Evolutionary conservation across 2,329 filamentous ascomycete genomes (phyloP), one percentile per base, ranked within the genome.

Genomic region (Blastomyces gilchristii): DNA sequence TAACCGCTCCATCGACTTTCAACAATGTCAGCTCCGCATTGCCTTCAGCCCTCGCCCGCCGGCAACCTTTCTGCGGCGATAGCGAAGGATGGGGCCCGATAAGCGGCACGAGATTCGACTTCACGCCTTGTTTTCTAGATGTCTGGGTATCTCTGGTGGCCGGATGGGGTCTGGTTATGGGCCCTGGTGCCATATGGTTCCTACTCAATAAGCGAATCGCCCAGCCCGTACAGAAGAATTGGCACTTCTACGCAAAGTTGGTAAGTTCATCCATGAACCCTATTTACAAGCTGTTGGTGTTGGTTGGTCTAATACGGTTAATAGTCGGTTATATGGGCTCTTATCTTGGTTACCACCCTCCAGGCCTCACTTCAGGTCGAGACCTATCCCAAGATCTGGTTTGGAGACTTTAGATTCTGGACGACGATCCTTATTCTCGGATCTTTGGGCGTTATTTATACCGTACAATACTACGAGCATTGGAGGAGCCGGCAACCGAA

Each of bases 71-170:
- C 75, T 97, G 93, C 78, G 85, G 88, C 74, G 94, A 96, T 77
- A 80, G 82, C 62, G 93, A 97, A 77, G 95, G 94, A 71, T 99
- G 94, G 94, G 95, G 95, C 0, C 94, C 94, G 28, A 74, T 99
- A 73, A 97, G 91, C 76, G 86, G 87, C 45, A 82, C 86, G 68
- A 84, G 93, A 74, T 97, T 91, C 76, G 94, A 99, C 78, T 91
- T 99, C 71, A 97, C 94, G 18, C 93, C 94, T 50, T 99, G 94
- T 80, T 99, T 99, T 73, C 86, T 97, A 70, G 95, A 99, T 74
- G 85, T 96, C 28, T 92, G 90, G 85, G 85, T 97, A 64, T 85
- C 89, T 43, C 78, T 82, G 1, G 89, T 96, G 37, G 90, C 90
- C 9, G 82, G 81, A 16, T 95, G 88, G 78, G 92, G 93, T 18